Evolutionary conservation across 1,139 yeast species (phyloP).

Genomic region (Starmera stellimalicola): DNA sequence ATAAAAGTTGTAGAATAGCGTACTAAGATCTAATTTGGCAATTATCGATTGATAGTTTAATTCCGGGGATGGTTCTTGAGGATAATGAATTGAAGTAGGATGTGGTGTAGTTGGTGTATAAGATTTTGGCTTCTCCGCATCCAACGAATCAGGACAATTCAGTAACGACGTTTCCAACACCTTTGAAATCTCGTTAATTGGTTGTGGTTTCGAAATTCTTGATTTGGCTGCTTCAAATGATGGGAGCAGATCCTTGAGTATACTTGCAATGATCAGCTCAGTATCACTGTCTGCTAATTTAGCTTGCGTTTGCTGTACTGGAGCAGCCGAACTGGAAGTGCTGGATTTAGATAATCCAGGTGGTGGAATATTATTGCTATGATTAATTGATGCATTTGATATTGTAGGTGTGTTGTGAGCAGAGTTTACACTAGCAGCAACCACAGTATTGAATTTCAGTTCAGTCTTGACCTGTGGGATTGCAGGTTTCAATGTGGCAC

Average conservation of each 20-base stretch:
- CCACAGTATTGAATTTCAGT: constrained; percentile 65
- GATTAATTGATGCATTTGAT: constrained; percentile 3
- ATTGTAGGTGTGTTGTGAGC: constrained; percentile 16
- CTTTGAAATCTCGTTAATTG: constrained; percentile 43
- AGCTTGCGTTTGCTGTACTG: constrained; percentile 5
- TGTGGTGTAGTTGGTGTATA: constrained; percentile 79
- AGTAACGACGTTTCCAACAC: constrained; percentile 63
- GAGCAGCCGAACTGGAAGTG: constrained; percentile 10
- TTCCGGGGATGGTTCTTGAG: constrained; percentile 60
- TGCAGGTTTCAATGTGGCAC: constrained; percentile 39
- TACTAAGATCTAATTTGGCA: constrained; percentile 74
- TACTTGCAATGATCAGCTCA: constrained; percentile 12
- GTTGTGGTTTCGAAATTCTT: constrained; percentile 40
- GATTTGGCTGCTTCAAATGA: constrained; percentile 36
- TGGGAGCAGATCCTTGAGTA: constrained; percentile 35
- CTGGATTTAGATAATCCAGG: constrained; percentile 2
- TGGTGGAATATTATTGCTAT: background rate
- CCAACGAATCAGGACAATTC: constrained; percentile 89
- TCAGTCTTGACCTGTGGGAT: constrained; percentile 51
- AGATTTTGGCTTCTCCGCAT: constrained; percentile 77
- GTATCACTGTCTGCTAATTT: constrained; percentile 4
- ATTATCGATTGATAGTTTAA: constrained; percentile 32
- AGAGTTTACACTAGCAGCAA: constrained; percentile 32
- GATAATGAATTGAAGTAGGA: constrained; percentile 86
- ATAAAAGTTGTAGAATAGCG: constrained; percentile 87